Conservation (phyloP, 1,284 basidiomycete species). For the Flammula alnicola region DNA sequence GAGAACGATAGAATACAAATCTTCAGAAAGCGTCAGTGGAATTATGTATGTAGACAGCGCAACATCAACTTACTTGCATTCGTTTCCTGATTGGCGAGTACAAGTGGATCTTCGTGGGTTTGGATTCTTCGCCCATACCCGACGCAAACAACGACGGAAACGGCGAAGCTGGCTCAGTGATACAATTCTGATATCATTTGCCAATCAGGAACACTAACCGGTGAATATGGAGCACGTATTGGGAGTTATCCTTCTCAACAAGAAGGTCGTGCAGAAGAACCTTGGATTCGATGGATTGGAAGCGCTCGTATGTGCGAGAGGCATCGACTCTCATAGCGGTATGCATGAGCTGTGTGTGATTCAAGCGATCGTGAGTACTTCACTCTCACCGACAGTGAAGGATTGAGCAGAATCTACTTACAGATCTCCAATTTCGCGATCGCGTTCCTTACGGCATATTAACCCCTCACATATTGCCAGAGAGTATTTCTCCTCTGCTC, state of each 20-base stretch:
- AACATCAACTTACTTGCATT: conserved; percentile 29
- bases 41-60: neutral
- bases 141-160: conserved; percentile 37
- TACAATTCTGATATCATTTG: neutral
- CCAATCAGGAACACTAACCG: conserved; percentile 19
- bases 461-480: conserved; percentile 34
- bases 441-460: conserved; percentile 33
- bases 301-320: conserved; percentile 27
- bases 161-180: conserved; percentile 28
- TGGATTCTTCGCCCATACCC: conserved; percentile 37
- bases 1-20: neutral
- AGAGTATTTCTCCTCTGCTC: conserved; percentile 32
- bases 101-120: conserved; percentile 33
- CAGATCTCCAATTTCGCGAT: conserved; percentile 38
- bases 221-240: conserved; percentile 23
- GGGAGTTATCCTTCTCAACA: conserved; percentile 15
- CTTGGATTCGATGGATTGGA: conserved; percentile 32
- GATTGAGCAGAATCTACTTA: conserved; percentile 15
- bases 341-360: conserved; percentile 28
- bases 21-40: neutral
- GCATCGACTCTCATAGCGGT: conserved; percentile 32
- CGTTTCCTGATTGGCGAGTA: conserved; percentile 27
- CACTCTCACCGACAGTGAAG: neutral
- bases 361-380: neutral
- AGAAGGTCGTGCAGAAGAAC: conserved; percentile 30